These are phyloP conservation scores for Vanrija pseudolonga DNA, from an alignment of 1,284 basidiomycete genomes.

Conservation along the genomic window DNA sequence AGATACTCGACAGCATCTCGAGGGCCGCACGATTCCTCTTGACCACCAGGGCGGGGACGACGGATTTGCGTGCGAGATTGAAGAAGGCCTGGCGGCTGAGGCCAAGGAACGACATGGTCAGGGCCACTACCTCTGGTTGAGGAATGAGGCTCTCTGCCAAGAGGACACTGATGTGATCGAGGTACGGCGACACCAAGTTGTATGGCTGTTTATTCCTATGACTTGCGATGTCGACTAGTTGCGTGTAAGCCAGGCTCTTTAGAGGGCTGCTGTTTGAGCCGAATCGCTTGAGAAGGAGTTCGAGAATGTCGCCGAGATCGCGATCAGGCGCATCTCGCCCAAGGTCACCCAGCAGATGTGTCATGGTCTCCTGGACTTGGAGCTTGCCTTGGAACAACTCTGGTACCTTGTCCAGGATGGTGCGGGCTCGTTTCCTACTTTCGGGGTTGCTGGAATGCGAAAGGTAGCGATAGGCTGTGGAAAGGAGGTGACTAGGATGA, in stretches of 20 bases:
- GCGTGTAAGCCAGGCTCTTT: conserved; percentile 64
- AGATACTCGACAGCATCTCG: conserved; percentile 53
- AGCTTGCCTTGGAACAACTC: not conserved
- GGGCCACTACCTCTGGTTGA: conserved; percentile 53
- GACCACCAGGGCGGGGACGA: conserved; percentile 68
- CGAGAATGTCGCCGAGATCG: conserved; percentile 61
- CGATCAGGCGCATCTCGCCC: conserved; percentile 56
- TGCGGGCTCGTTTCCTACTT: not conserved
- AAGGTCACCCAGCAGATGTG: conserved; percentile 29
- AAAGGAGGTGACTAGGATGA: conserved; percentile 16
- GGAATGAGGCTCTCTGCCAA: conserved; percentile 60
- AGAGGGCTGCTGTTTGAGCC: conserved; percentile 64
- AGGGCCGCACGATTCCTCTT: conserved; percentile 56
- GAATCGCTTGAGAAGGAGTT: conserved; percentile 65
- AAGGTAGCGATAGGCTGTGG: conserved; percentile 10
- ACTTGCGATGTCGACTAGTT: conserved; percentile 56
- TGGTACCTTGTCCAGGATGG: not conserved
- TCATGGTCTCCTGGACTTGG: conserved; percentile 22
- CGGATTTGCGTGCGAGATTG: conserved; percentile 57
- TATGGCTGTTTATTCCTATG: conserved; percentile 64
- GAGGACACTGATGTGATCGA: conserved; percentile 65
- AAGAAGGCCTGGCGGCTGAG: conserved; percentile 59
- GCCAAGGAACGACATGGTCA: conserved; percentile 42
- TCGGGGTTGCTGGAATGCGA: not conserved
- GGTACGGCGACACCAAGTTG: conserved; percentile 64